A percentile compares a stretch with the other conserved stretches of the same genome.
Evolutionary conservation across 345 rosid genomes (phyloP).

Genomic region (Erodium maritimum): DNA sequence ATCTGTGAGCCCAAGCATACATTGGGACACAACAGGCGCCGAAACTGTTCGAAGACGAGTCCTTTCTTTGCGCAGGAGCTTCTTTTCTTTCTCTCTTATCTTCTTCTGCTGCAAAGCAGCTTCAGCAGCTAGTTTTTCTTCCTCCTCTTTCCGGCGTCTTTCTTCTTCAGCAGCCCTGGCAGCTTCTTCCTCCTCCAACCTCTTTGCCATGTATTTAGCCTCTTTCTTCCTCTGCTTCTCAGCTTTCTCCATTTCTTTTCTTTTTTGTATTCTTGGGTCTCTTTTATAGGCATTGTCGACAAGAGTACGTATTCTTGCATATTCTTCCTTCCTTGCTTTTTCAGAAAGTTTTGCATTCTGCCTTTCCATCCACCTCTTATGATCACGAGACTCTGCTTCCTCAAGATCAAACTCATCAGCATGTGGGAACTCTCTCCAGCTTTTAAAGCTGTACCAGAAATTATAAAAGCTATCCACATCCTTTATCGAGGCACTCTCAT

Average conservation of each 20-base stretch:
- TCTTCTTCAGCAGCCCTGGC: slow-evolving; percentile 76
- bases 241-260: slow-evolving; percentile 77
- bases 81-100: slow-evolving; percentile 82
- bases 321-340: slow-evolving; percentile 90
- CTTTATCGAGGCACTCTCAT: slow-evolving; percentile 47
- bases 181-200: slow-evolving; percentile 81
- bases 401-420: slow-evolving; percentile 92
- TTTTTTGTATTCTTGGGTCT: slow-evolving; percentile 75
- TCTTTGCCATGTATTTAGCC: slow-evolving; percentile 68
- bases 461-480: slow-evolving; percentile 73
- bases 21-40: slow-evolving; percentile 39
- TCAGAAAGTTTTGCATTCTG: slow-evolving; percentile 78
- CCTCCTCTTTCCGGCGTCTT: slow-evolving; percentile 60
- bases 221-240: slow-evolving; percentile 85
- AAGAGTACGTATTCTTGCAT: slow-evolving; percentile 72
- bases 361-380: slow-evolving; percentile 99
- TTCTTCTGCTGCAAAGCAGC: slow-evolving; percentile 76
- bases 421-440: slow-evolving; percentile 99
- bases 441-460: slow-evolving; percentile 86
- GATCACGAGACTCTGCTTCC: slow-evolving; percentile 93
- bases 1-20: slow-evolving; percentile 41
- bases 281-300: slow-evolving; percentile 88
- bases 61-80: slow-evolving; percentile 78
- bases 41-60: slow-evolving; percentile 74
- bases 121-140: slow-evolving; percentile 69